These are phyloP conservation scores for Pouteria campechiana DNA, from an alignment of 179 eudicot species.

Conservation along the genomic window DNA sequence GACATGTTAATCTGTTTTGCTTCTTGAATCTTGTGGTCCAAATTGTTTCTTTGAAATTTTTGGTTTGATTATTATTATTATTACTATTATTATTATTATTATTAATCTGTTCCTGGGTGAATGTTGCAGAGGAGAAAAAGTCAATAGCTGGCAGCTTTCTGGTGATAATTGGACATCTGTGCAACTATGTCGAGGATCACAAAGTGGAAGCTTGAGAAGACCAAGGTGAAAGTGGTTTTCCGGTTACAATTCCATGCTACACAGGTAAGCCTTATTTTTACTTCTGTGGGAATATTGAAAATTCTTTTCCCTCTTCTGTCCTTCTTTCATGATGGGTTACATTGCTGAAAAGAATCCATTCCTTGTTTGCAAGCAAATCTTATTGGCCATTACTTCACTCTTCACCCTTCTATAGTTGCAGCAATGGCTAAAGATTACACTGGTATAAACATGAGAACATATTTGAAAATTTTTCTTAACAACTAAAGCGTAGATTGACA, in stretches of 20 bases:
- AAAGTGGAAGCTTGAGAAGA: slow-evolving; percentile 83
- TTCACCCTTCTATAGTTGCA: too few species aligned
- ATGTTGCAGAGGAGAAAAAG: not conserved
- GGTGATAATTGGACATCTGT: slow-evolving; percentile 15
- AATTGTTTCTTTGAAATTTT: not conserved
- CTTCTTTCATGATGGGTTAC: too few species aligned
- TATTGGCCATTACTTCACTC: too few species aligned
- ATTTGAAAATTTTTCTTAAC: too few species aligned
- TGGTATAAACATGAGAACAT: too few species aligned
- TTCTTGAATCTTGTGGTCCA: not conserved
- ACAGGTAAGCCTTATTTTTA: slow-evolving; percentile 49
- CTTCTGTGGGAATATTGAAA: too few species aligned
- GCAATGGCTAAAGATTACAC: too few species aligned
- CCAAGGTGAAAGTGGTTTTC: slow-evolving; percentile 89
- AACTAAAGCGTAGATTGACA: too few species aligned
- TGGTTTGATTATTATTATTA: not conserved
- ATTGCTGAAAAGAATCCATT: too few species aligned
- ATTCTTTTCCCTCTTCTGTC: too few species aligned
- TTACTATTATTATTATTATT: not conserved
- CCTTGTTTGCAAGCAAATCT: too few species aligned
- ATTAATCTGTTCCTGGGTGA: slow-evolving; percentile 3
- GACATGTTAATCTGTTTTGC: not conserved
- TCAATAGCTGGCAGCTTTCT: slow-evolving; percentile 1
- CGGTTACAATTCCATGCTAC: slow-evolving; percentile 95
- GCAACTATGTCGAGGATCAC: slow-evolving; percentile 62